These are phyloP conservation scores for Aureoboletus auriporus DNA, from an alignment of 768 basidiomycete species.

Conservation along the genomic window DNA sequence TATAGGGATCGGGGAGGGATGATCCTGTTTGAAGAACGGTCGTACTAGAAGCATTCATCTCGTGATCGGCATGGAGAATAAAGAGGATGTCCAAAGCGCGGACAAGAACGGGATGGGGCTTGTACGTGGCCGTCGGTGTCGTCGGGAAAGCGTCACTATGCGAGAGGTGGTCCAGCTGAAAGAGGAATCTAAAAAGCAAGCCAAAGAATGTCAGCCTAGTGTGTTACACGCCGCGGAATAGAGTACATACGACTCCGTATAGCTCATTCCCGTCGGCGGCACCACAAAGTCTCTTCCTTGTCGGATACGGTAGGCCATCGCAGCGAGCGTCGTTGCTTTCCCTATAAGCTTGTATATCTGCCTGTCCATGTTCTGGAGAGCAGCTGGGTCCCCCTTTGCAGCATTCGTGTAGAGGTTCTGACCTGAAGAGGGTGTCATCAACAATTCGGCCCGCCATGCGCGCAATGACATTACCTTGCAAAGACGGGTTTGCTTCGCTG, in stretches of 20 bases:
- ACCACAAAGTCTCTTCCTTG: conserved; percentile 86
- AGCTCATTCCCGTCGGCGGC: conserved; percentile 78
- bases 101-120: conserved; percentile 78
- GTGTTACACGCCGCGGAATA: not conserved
- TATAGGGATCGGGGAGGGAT: conserved; percentile 88
- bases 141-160: conserved; percentile 27
- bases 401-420: conserved; percentile 75
- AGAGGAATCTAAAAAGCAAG: conserved; percentile 59
- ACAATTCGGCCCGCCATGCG: not conserved
- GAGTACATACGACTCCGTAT: conserved; percentile 67
- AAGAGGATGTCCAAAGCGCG: conserved; percentile 88
- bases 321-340: conserved; percentile 84
- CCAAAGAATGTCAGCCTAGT: not conserved
- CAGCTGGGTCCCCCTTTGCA: conserved; percentile 57
- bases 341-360: conserved; percentile 88
- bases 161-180: conserved; percentile 80
- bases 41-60: conserved; percentile 82
- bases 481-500: conserved; percentile 81
- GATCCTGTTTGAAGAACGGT: conserved; percentile 86
- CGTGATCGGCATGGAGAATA: conserved; percentile 87
- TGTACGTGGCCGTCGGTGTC: conserved; percentile 42
- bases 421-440: conserved; percentile 38
- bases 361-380: conserved; percentile 83
- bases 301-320: conserved; percentile 93
- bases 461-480: conserved; percentile 53